Conservation (phyloP, 805 yeast species). For the Metschnikowia sp. region DNA sequence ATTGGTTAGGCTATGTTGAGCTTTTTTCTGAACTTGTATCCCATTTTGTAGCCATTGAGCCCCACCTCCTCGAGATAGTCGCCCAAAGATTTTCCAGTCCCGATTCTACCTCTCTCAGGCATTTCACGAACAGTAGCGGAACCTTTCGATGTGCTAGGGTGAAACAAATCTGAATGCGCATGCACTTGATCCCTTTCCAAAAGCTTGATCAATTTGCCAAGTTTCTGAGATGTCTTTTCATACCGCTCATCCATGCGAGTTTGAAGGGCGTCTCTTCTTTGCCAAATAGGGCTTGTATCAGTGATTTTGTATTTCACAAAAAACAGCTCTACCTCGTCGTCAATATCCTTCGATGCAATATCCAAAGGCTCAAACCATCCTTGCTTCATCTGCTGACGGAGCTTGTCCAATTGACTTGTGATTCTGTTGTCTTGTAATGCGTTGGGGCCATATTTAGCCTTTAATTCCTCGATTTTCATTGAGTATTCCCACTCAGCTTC, state of each 20-base stretch:
- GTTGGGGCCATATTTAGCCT: slow-evolving; percentile 3
- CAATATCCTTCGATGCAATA: slow-evolving; percentile 10
- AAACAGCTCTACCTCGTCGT: slow-evolving; percentile 12
- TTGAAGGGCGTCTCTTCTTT: slow-evolving; percentile 16
- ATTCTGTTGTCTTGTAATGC: slow-evolving; percentile 9
- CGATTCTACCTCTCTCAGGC: slow-evolving; percentile 24
- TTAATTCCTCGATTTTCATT: slow-evolving; percentile 14
- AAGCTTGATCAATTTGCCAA: slow-evolving; percentile 12
- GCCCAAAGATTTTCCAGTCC: slow-evolving; percentile 28
- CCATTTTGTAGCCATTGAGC: slow-evolving; percentile 25
- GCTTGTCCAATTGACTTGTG: neutral
- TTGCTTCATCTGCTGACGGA: slow-evolving; percentile 9
- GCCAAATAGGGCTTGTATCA: slow-evolving; percentile 6
- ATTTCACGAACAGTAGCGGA: slow-evolving; percentile 4
- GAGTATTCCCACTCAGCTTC: slow-evolving; percentile 39
- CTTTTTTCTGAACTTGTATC: slow-evolving; percentile 24
- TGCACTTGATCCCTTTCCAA: slow-evolving; percentile 22
- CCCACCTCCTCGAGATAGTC: slow-evolving; percentile 30
- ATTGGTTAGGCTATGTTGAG: slow-evolving; percentile 14
- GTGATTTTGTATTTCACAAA: slow-evolving; percentile 15
- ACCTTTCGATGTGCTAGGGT: slow-evolving; percentile 10
- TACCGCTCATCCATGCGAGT: slow-evolving; percentile 16
- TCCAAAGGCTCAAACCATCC: slow-evolving; percentile 15
- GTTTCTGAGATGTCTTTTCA: slow-evolving; percentile 11
- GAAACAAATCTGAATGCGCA: slow-evolving; percentile 34